Evolutionary conservation across 305 asterid genomes (phyloP).

Genomic region (Rubia peregrina): DNA sequence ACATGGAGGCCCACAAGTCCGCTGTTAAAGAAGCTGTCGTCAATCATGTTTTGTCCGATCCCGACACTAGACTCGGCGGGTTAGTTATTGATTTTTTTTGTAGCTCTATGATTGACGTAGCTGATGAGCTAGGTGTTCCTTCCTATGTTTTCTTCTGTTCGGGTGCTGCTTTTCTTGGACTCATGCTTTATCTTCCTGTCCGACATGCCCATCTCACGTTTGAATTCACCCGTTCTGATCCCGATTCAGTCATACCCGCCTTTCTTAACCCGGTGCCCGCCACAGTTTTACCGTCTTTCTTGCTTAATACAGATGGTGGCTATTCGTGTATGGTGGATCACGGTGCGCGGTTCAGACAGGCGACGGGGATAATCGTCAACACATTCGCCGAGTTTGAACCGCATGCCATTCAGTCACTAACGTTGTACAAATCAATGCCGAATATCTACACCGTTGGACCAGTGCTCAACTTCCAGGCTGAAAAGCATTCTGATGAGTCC

Average conservation of each 20-base stretch:
- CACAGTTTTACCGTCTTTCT: conserved; percentile 9
- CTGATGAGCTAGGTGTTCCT: conserved; percentile 18
- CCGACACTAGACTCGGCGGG: conserved; percentile 14
- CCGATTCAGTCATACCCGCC: conserved; percentile 7
- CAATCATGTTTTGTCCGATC: conserved; percentile 15
- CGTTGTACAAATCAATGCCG: conserved; percentile 21
- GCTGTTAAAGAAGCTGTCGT: conserved; percentile 24
- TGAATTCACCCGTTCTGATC: conserved; percentile 27
- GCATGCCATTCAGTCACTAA: conserved; percentile 25
- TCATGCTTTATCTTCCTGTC: conserved; percentile 19
- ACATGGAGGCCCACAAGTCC: conserved; percentile 19
- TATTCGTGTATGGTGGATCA: conserved; percentile 12
- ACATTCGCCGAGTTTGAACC: conserved; percentile 51
- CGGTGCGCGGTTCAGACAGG: conserved; percentile 21
- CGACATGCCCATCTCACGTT: conserved; percentile 6
- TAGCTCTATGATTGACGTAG: conserved; percentile 23
- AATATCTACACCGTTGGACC: conserved; percentile 26
- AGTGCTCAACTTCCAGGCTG: background rate
- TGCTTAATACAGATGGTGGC: conserved; percentile 13
- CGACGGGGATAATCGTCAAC: conserved; percentile 47
- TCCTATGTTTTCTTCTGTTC: conserved; percentile 21
- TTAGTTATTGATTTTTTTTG: conserved; percentile 22
- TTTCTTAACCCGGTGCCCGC: conserved; percentile 5
- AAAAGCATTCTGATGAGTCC: conserved; percentile 20
- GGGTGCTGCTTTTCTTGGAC: conserved; percentile 18